These are phyloP conservation scores for Cucumis melo DNA, from an alignment of 306 rosid species.

Conservation along the genomic window DNA sequence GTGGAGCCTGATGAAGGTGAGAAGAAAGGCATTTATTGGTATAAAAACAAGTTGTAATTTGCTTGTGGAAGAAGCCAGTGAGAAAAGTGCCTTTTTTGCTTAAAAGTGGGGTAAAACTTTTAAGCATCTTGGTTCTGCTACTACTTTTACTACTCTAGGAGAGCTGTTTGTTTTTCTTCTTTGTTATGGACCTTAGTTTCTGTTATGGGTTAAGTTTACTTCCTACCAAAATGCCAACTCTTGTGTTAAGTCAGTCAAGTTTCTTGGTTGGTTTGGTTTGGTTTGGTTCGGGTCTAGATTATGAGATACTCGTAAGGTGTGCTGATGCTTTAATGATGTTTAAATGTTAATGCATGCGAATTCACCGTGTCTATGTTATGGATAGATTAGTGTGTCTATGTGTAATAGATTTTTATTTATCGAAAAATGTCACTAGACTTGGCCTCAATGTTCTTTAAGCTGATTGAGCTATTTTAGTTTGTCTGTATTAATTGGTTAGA, in stretches of 20 bases:
- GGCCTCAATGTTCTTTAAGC: too few relatives aligned
- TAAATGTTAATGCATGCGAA: neutral
- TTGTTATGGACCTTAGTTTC: neutral
- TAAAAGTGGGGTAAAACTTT: neutral
- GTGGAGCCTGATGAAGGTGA: slow-evolving; percentile 56
- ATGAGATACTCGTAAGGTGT: neutral
- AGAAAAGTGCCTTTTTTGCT: neutral
- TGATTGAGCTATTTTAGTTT: too few relatives aligned
- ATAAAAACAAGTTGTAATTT: slow-evolving; percentile 39
- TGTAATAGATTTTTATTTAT: neutral
- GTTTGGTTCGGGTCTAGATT: neutral
- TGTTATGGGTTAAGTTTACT: neutral
- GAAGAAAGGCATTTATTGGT: slow-evolving; percentile 63
- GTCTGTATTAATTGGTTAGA: neutral
- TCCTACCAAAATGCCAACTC: neutral
- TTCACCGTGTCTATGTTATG: neutral
- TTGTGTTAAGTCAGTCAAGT: neutral
- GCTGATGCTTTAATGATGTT: neutral
- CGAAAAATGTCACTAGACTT: too few relatives aligned
- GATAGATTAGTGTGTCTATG: neutral
- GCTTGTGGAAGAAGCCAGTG: neutral
- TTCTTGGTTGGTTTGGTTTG: neutral
- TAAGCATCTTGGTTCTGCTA: neutral
- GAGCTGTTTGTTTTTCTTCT: neutral
- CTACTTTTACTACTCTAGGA: neutral